phyloP scores from a whole-genome alignment of 2,329 filamentous ascomycete genomes.

The Alternaria conjuncta region DNA sequence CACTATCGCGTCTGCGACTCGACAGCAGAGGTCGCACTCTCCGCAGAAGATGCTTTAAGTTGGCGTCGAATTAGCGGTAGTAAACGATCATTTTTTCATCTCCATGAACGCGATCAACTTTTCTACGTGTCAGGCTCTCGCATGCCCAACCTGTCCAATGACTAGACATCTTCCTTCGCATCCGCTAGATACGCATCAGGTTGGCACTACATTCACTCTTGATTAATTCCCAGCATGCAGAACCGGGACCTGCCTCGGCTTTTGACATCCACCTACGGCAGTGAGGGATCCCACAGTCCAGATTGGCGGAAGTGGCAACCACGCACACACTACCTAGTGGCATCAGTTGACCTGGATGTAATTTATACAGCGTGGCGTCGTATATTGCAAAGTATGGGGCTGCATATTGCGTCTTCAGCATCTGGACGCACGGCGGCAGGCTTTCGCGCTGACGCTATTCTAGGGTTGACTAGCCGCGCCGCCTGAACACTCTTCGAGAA shows the following conservation, averaged over 20 bases:
- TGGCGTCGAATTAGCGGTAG: background rate
- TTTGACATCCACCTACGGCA: conserved; percentile 15
- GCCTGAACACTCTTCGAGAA: conserved; percentile 14
- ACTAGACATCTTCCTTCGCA: background rate
- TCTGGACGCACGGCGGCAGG: conserved; percentile 1
- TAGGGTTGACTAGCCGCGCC: conserved; percentile 2
- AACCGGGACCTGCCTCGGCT: conserved; percentile 22
- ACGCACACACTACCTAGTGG: too few species aligned
- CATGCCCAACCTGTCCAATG: background rate
- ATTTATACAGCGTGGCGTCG: conserved; percentile 27
- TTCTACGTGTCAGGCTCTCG: background rate
- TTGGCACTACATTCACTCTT: background rate
- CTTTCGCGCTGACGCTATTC: background rate
- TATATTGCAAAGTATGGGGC: conserved; percentile 28
- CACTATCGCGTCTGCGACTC: background rate
- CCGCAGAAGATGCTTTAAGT: background rate
- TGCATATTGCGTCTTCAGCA: conserved; percentile 21
- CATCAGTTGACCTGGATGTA: conserved; percentile 25
- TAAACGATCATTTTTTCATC: background rate
- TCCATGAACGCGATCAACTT: background rate
- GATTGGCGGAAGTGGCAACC: background rate
- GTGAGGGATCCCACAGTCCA: conserved; percentile 7
- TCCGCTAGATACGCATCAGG: background rate
- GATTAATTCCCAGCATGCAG: background rate
- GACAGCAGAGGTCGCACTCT: background rate